Conservation (phyloP, 805 yeast genomes). For the Candida patagonica region DNA sequence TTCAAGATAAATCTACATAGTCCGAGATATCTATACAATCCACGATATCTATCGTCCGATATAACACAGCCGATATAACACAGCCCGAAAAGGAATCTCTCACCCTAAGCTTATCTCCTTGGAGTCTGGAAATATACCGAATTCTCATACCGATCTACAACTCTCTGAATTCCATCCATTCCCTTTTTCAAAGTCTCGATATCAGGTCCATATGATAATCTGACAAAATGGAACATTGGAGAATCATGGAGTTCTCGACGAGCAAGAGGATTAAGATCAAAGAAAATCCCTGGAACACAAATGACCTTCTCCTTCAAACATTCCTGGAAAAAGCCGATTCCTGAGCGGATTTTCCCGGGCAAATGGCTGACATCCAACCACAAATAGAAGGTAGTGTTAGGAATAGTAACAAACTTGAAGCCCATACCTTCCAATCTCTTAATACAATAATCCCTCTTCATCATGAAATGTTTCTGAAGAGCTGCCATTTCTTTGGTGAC, state of each 20-base stretch:
- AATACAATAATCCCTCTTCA: slow-evolving; percentile 48
- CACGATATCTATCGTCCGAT: no score
- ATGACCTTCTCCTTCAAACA: slow-evolving; percentile 51
- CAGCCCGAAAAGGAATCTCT: no score
- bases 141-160: slow-evolving; percentile 21
- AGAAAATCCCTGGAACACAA: slow-evolving; percentile 55
- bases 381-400: slow-evolving; percentile 50
- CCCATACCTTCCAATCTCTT: slow-evolving; percentile 44
- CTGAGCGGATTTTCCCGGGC: slow-evolving; percentile 47
- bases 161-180: slow-evolving; percentile 51
- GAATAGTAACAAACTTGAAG: slow-evolving; percentile 39
- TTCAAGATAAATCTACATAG: no score
- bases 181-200: slow-evolving; percentile 41
- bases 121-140: background rate
- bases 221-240: slow-evolving; percentile 49
- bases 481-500: slow-evolving; percentile 49
- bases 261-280: slow-evolving; percentile 47
- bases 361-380: slow-evolving; percentile 50
- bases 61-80: no score
- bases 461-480: slow-evolving; percentile 45
- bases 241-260: slow-evolving; percentile 42
- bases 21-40: no score
- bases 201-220: slow-evolving; percentile 55
- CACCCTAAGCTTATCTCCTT: background rate
- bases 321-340: slow-evolving; percentile 56